Evolutionary conservation across 2,329 filamentous ascomycete genomes (phyloP).

Genomic region (Clarireedia hainanense): DNA sequence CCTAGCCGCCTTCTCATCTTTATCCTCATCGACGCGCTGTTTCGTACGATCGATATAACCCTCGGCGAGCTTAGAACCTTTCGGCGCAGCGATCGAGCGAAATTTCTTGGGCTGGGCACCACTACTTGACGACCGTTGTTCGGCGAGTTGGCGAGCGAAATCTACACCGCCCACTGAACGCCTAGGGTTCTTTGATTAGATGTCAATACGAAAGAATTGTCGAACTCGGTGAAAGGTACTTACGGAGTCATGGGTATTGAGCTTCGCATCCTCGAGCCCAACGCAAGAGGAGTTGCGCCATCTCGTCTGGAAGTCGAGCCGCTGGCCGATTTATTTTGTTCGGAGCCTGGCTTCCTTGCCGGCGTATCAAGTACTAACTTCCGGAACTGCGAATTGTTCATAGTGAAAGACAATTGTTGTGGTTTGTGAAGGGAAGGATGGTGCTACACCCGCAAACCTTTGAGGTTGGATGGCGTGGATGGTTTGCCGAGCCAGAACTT

Average conservation of each 20-base stretch:
- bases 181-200: slow-evolving; percentile 6
- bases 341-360: slow-evolving; percentile 27
- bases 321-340: slow-evolving; percentile 14
- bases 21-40: slow-evolving; percentile 43
- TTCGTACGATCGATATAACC: slow-evolving; percentile 82
- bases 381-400: slow-evolving; percentile 97
- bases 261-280: slow-evolving; percentile 71
- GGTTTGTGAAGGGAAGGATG: not conserved
- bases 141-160: slow-evolving; percentile 78
- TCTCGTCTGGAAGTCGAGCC: slow-evolving; percentile 32
- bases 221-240: slow-evolving; percentile 27
- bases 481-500: no score
- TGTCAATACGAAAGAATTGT: not conserved
- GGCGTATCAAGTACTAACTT: slow-evolving; percentile 59
- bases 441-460: no score
- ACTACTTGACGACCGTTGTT: slow-evolving; percentile 38
- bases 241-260: slow-evolving; percentile 94
- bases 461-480: no score
- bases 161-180: slow-evolving; percentile 43
- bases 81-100: slow-evolving; percentile 66
- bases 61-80: slow-evolving; percentile 68
- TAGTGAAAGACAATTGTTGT: slow-evolving; percentile 31
- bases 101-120: slow-evolving; percentile 59
- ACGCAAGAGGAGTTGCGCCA: slow-evolving; percentile 43
- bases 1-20: slow-evolving; percentile 51